Evolutionary conservation across 371 early-diverging fungal genomes (phyloP).

Genomic region (Rozella allomycis): DNA sequence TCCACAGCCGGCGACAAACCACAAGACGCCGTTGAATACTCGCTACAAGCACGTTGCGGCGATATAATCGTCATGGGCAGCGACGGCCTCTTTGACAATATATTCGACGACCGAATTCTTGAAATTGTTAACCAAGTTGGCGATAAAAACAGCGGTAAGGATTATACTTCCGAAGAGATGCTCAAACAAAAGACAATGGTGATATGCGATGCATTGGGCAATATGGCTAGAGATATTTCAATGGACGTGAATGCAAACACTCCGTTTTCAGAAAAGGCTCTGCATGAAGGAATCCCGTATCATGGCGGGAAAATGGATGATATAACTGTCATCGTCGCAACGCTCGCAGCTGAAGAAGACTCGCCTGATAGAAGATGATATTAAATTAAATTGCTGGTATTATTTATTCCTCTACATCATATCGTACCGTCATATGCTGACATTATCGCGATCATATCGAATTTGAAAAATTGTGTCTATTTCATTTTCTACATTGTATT

Average conservation of each 20-base stretch:
- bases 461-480: too few relatives aligned
- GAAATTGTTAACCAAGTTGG: conserved; percentile 14
- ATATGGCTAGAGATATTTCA: conserved; percentile 46
- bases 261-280: conserved; percentile 59
- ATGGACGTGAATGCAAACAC: conserved; percentile 47
- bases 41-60: conserved; percentile 42
- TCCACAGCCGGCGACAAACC: conserved; percentile 17
- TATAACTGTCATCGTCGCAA: conserved; percentile 52
- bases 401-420: too few relatives aligned
- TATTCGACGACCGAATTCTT: conserved; percentile 22
- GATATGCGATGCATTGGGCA: conserved; percentile 51
- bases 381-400: too few relatives aligned
- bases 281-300: conserved; percentile 41
- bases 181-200: conserved; percentile 3
- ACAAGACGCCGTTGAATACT: conserved; percentile 23
- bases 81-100: conserved; percentile 28
- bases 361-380: too few relatives aligned
- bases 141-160: conserved; percentile 5
- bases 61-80: conserved; percentile 28
- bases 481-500: too few relatives aligned
- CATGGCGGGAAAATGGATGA: conserved; percentile 68
- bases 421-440: too few relatives aligned
- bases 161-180: conserved; percentile 8
- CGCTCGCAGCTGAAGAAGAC: too few relatives aligned
- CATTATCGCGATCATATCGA: too few relatives aligned